Percentiles rank a stretch among this genome's conserved stretches.
Conservation (phyloP, 208 protist genomes). For the Trypanosoma lewisi region DNA sequence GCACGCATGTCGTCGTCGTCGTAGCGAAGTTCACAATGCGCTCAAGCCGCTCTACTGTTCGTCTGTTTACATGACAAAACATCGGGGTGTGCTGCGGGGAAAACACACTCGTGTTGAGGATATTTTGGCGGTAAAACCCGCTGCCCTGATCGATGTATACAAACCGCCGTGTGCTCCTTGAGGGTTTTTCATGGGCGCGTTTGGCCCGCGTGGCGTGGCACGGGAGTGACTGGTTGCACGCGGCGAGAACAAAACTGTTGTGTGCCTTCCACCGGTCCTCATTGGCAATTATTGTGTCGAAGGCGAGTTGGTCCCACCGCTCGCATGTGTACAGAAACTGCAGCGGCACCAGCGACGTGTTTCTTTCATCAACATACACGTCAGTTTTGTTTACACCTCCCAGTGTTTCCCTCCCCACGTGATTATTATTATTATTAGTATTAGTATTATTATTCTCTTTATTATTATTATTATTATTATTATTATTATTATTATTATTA, state of each 20-base stretch:
- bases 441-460: no score
- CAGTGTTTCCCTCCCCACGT: no score
- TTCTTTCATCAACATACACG: no score
- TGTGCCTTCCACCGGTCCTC: conserved; percentile 39
- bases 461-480: no score
- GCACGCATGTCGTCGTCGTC: not conserved
- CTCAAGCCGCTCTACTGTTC: conserved; percentile 16
- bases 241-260: conserved; percentile 28
- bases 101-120: conserved; percentile 19
- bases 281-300: conserved; percentile 51
- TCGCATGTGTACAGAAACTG: conserved; percentile 9
- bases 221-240: conserved; percentile 7
- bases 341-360: not conserved
- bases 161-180: conserved; percentile 15
- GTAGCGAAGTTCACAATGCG: conserved; percentile 13
- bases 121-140: conserved; percentile 18
- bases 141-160: conserved; percentile 40
- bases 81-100: not conserved
- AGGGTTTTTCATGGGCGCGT: conserved; percentile 3
- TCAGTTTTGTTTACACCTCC: no score
- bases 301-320: conserved; percentile 30
- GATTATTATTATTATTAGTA: no score
- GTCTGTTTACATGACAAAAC: conserved; percentile 4
- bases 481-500: no score
- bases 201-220: conserved; percentile 1